Evolutionary conservation across 2,329 filamentous ascomycete genomes (phyloP), one percentile per base, ranked within the genome.

Genomic region (Neofusicoccum parvum): DNA sequence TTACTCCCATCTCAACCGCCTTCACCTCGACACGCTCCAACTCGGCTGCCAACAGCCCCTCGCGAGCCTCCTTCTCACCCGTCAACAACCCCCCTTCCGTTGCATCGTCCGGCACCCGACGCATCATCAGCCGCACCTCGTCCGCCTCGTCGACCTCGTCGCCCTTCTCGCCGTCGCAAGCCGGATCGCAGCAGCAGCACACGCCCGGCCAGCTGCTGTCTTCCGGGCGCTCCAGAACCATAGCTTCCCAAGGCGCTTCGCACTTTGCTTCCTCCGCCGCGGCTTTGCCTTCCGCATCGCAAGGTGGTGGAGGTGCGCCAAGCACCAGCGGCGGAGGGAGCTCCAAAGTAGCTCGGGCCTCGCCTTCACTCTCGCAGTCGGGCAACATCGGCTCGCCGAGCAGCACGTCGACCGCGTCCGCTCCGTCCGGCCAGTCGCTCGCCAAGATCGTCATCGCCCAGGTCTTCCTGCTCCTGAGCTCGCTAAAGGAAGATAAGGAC

Each of bases 361-460:
- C 87, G 76, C 86, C 87, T 70, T 84, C 86, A 64, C 80, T 85
- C 64, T 85, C 85, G 65, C 80, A 83, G 72, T 83, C 78, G 71
- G 87, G 81, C 76, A 85, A 81, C 72, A 79, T 81, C 71, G 74
- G 77, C 78, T 86, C 85, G 67, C 85, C 84, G 43, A 83, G 82
- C 71, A 81, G 83, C 64, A 80, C 76, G 72, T 85, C 73, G 70
- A 72, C 75, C 63, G 74, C 78, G 69, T 78, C 76, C 49, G 73
- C 80, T 53, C 78, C 81, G 12, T 77, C 79, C 20, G 78, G 73
- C 36, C 79, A 80, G 75, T 73, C 74, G 46, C 85, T 98, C 72
- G 91, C 91, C 68, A 97, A 96, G 81, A 95, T 99, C 78, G 93
- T 95, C 73, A 90, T 97, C 74, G 93, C 95, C 70, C 95, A 99